Percentiles rank a stretch among this genome's conserved stretches.
Conservation (phyloP, 2,329 filamentous ascomycete genomes). For the Ploettnerulaceae sp. region DNA sequence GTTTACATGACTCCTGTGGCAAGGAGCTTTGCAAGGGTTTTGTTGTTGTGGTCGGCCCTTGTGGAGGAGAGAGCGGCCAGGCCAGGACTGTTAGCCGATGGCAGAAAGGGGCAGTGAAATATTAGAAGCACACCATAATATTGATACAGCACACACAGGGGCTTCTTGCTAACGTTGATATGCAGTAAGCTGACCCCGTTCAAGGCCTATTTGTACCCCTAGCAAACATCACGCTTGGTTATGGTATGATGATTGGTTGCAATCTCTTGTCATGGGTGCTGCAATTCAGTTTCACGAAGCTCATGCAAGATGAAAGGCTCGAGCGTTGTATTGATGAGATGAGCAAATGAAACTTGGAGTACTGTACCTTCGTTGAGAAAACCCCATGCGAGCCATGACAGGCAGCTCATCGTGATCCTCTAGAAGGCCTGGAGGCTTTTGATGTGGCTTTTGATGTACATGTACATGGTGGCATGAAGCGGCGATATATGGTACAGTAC, state of each 20-base stretch:
- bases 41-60: too few relatives aligned
- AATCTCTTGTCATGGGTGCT: constrained; percentile 5
- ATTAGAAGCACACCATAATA: neutral
- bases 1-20: too few relatives aligned
- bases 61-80: neutral
- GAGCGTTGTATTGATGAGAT: constrained; percentile 1
- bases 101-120: neutral
- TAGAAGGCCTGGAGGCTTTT: too few relatives aligned
- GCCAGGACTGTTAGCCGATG: neutral
- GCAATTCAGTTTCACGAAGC: constrained; percentile 12
- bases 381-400: too few relatives aligned
- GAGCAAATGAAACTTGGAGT: neutral
- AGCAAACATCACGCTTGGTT: neutral
- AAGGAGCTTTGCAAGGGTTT: too few relatives aligned
- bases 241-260: constrained; percentile 2
- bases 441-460: too few relatives aligned
- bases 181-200: neutral
- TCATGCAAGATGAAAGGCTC: constrained; percentile 9
- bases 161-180: neutral
- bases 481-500: too few relatives aligned
- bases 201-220: neutral
- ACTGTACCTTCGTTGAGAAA: too few relatives aligned
- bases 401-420: too few relatives aligned
- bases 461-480: too few relatives aligned
- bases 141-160: neutral